A percentile compares a stretch with the other conserved stretches of the same genome.
Evolutionary conservation across 352 stramenopile genomes (phyloP).

Genomic region (Hyaloperonospora arabidopsidis): DNA sequence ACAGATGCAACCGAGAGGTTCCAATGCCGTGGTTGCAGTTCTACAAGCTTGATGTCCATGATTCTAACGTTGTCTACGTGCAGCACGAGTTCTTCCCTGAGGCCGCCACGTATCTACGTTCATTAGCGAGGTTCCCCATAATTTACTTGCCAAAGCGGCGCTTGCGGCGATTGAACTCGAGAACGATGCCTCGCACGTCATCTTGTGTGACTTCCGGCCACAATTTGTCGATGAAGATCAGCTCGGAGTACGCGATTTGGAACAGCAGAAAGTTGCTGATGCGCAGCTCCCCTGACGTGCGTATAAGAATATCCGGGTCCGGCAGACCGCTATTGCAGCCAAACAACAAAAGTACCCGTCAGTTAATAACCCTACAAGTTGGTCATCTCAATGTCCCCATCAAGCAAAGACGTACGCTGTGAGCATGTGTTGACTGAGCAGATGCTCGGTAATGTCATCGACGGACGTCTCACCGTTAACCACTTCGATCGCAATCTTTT

Average conservation of each 20-base stretch:
- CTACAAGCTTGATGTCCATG: background rate
- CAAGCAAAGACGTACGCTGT: conserved; percentile 53
- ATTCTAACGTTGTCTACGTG: background rate
- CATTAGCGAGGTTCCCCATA: background rate
- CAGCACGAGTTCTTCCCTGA: background rate
- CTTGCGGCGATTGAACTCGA: conserved; percentile 82
- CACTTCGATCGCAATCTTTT: conserved; percentile 83
- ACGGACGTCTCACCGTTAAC: conserved; percentile 44
- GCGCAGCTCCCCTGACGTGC: conserved; percentile 91
- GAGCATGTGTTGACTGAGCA: conserved; percentile 67
- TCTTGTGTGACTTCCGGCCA: conserved; percentile 90
- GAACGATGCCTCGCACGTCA: conserved; percentile 70
- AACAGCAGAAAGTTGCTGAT: conserved; percentile 96
- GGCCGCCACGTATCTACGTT: background rate
- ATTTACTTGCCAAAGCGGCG: conserved; percentile 85
- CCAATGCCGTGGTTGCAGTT: background rate
- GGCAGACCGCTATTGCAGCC: conserved; percentile 55
- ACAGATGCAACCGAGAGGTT: no score
- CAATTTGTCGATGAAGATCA: conserved; percentile 93
- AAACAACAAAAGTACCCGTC: background rate
- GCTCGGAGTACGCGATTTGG: conserved; percentile 92
- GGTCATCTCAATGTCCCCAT: background rate
- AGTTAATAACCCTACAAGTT: background rate
- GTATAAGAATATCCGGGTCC: conserved; percentile 92
- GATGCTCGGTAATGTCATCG: conserved; percentile 73